phyloP scores from a whole-genome alignment of 2,329 filamentous ascomycete species.

The Sporothrix euskadiensis region DNA sequence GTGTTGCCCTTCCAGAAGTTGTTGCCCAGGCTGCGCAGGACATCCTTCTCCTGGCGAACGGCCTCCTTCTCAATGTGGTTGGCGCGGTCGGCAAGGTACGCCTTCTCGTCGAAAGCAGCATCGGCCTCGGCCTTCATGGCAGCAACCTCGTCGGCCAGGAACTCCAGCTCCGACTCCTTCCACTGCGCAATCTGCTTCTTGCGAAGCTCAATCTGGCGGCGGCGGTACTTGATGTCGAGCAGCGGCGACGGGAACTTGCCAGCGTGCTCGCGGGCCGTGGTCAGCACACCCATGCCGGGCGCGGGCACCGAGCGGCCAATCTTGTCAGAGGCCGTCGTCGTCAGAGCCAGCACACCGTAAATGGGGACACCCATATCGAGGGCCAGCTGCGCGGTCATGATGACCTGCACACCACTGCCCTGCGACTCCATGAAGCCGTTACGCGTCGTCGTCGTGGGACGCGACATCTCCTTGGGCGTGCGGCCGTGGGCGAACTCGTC shows the following conservation, averaged over 20 bases:
- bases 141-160: slow-evolving; percentile 85
- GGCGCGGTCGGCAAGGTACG: slow-evolving; percentile 83
- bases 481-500: slow-evolving; percentile 95
- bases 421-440: slow-evolving; percentile 99
- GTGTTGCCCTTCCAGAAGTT: slow-evolving; percentile 98
- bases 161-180: slow-evolving; percentile 93
- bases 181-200: slow-evolving; percentile 93
- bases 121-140: slow-evolving; percentile 81
- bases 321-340: slow-evolving; percentile 97
- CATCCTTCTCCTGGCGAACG: slow-evolving; percentile 86
- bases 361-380: slow-evolving; percentile 99
- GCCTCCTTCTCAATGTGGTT: slow-evolving; percentile 87
- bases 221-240: slow-evolving; percentile 96
- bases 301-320: slow-evolving; percentile 97
- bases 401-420: slow-evolving; percentile 95
- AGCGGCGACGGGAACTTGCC: slow-evolving; percentile 94
- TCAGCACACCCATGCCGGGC: slow-evolving; percentile 94
- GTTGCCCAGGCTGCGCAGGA: slow-evolving; percentile 90
- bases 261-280: slow-evolving; percentile 85
- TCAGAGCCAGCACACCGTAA: slow-evolving; percentile 89
- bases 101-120: slow-evolving; percentile 72
- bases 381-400: slow-evolving; percentile 95
- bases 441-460: slow-evolving; percentile 92
- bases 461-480: slow-evolving; percentile 96
- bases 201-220: slow-evolving; percentile 89